A percentile compares a stretch with the other conserved stretches of the same genome.
These are phyloP conservation scores for Jatropha podagrica DNA, from an alignment of 441 rosid species.

Conservation along the genomic window DNA sequence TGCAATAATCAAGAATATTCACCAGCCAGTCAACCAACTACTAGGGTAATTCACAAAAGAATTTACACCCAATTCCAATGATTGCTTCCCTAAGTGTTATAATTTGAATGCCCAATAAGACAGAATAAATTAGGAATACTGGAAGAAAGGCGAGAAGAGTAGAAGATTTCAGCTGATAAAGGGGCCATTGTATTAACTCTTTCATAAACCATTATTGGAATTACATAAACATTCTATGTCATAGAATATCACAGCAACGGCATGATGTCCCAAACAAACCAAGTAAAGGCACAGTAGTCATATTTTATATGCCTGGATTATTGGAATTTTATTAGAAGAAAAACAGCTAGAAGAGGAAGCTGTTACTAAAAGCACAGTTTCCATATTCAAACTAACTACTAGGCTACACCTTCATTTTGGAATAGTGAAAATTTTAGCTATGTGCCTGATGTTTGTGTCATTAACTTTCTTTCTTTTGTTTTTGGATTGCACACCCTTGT, in stretches of 20 bases:
- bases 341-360: background rate
- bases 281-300: background rate
- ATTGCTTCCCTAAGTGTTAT: background rate
- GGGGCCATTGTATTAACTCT: background rate
- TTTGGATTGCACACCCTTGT: background rate
- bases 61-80: background rate
- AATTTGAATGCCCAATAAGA: background rate
- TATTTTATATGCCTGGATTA: background rate
- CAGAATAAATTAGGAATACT: background rate
- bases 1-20: background rate
- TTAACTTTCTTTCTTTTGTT: background rate
- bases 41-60: conserved; percentile 22
- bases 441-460: background rate
- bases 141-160: background rate
- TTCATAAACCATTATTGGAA: background rate
- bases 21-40: background rate
- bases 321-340: background rate
- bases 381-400: background rate
- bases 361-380: background rate
- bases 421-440: background rate
- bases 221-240: background rate
- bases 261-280: background rate
- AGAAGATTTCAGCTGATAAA: background rate
- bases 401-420: background rate
- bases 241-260: background rate